phyloP scores from a whole-genome alignment of 2,329 filamentous ascomycete genomes.

The Penicillium sp. region DNA sequence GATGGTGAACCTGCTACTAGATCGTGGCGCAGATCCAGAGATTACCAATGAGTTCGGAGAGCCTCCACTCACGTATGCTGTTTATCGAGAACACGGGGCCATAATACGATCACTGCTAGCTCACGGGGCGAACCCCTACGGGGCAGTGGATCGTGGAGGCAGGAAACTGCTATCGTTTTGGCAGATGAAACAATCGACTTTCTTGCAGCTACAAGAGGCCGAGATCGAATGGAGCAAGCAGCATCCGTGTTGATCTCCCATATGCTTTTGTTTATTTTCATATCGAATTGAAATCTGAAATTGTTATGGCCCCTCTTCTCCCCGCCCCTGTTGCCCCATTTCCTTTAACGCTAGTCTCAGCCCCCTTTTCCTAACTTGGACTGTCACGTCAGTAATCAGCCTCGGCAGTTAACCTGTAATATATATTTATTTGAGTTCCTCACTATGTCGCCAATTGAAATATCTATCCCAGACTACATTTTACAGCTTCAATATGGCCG shows the following conservation, averaged over 20 bases:
- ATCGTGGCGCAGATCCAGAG: neutral
- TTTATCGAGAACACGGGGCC: neutral
- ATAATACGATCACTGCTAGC: neutral
- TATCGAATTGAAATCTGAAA: no score
- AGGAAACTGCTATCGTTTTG: neutral
- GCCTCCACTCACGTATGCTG: neutral
- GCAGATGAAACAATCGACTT: neutral
- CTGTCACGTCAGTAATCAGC: no score
- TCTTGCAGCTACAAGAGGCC: neutral
- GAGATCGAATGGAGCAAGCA: neutral
- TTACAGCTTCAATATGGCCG: neutral
- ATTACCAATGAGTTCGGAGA: neutral
- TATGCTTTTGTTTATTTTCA: no score
- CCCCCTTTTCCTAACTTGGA: no score
- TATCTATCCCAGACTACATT: no score
- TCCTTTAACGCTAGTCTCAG: no score
- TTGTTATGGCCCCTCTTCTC: no score
- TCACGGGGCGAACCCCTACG: neutral
- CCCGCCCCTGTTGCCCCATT: no score
- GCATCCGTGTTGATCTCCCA: no score
- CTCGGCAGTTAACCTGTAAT: no score
- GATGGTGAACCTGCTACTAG: neutral
- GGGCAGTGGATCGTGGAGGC: neutral
- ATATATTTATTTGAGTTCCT: no score
- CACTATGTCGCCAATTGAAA: no score